Evolutionary conservation across 257 asterid species (phyloP), one percentile per base, ranked within the genome.

Genomic region (Solanum chmielewskii): DNA sequence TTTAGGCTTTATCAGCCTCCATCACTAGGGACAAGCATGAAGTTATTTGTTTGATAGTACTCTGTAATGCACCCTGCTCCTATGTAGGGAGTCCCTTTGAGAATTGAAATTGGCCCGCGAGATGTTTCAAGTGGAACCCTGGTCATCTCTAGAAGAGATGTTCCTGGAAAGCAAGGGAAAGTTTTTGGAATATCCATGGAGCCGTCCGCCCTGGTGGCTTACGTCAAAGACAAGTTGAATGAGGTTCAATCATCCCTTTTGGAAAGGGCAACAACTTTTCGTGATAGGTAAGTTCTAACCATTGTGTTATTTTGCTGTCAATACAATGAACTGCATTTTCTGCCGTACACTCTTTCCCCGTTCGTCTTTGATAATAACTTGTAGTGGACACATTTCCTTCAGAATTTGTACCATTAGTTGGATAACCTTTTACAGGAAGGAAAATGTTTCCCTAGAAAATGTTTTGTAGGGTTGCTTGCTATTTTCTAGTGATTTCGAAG

Each of bases 61-160:
- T 35, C 47, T 85, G 37, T 52, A 42, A 82, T 75, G 71, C 85
- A 78, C 71, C 86, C 69, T 92, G 84, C 74, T 89, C 88, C 86
- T 69, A 84, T 92, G 41, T 87, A 97, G 99, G 99, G 99, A 90
- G 98, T 96, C 86, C 99, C 99, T 86, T 83, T 97, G 77, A 93
- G 99, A 91, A 95, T 97, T 73, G 99, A 95, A 91, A 93, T 97
- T 90, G 99, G 99, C 64, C 98, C 99, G 35, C 98, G 98, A 75
- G 99, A 97, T 42, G 98, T 95, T 89, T 93, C 93, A 33, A 94
- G 94, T 87, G 92, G 93, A 74, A 94, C 93, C 35, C 95, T 97
- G 86, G 99, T 94, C 85, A 93, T 96, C 83, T 96, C 97, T 76
- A 93, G 99, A 93, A 90, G 99, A 91, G 99, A 97, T 90, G 87